Evolutionary conservation across 2,329 filamentous ascomycete species (phyloP), one percentile per base, ranked within the genome.

Genomic region (Aspergillus versicolor): DNA sequence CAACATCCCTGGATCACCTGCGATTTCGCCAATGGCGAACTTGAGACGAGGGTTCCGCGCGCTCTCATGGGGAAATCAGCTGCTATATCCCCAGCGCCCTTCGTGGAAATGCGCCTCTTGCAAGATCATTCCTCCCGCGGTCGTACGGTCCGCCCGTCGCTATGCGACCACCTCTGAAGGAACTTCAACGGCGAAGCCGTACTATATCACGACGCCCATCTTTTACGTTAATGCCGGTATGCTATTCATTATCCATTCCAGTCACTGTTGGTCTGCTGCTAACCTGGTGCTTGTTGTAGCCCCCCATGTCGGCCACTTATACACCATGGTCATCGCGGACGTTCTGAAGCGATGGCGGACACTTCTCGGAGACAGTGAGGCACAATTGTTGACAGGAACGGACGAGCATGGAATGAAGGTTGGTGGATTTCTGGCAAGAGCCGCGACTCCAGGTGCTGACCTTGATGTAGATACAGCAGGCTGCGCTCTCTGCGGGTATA

Each of bases 341-440:
- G 88, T 96, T 52, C 78, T 96, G 65, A 99, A 97, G 76, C 84
- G 94, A 76, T 99, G 92, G 91, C 86, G 95, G 70, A 79, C 85
- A 32, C 81, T 99, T 51, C 85, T 88, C 59, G 90, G 90, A 38
- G 78, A 85, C 30, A 77, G 61, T 5, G 68, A 82, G 47, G 88
- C 92, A 3, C 81, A 91, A 61, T 79, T 99, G 13, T 88, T 89
- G 66, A 99, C 94, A 1, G 94, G 94, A 57, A 97, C 92, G 37
- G 94, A 99, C 73, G 94, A 99, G 75, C 93, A 99, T 79, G 94
- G 94, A 43, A 89, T 97, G 84, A 99, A 99, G 77, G 81, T 82
- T 67, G 40, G 42, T 40, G n/a, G 53, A n/a, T 47, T 42, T n/a
- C 27, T n/a, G 38, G 15, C 30, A 24, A 3, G 5, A 3, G 32